A percentile compares a stretch with the other conserved stretches of the same genome.
phyloP scores from a whole-genome alignment of 768 basidiomycete species.

The Lactifluus volemus region DNA sequence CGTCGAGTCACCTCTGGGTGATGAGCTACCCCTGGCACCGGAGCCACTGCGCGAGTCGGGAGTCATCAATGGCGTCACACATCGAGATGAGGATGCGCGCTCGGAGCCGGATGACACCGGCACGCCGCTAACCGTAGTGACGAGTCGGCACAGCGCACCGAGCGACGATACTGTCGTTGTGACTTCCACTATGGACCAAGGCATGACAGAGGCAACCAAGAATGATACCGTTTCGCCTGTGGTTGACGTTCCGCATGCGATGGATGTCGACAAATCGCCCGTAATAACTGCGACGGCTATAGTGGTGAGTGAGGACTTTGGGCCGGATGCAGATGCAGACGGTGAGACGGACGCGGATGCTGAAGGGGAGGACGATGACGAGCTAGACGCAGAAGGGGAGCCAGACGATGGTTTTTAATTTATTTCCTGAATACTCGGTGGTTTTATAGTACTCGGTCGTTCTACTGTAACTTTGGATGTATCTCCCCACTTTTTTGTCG shows the following conservation, averaged over 20 bases:
- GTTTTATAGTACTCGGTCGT: conserved; percentile 11
- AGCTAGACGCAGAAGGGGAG: conserved; percentile 28
- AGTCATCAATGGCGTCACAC: neutral
- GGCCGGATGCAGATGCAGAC: conserved; percentile 23
- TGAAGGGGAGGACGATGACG: conserved; percentile 28
- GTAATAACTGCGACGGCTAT: neutral
- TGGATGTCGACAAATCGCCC: conserved; percentile 21
- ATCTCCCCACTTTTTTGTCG: conserved; percentile 3
- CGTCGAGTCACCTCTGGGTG: conserved; percentile 24
- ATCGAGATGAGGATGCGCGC: conserved; percentile 30
- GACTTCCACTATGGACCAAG: conserved; percentile 21
- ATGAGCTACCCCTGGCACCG: conserved; percentile 13
- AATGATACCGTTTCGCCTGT: conserved; percentile 5
- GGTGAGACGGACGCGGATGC: conserved; percentile 39
- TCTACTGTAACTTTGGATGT: conserved; percentile 15
- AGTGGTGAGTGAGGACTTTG: neutral
- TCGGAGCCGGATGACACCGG: conserved; percentile 39
- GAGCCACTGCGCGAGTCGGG: conserved; percentile 7
- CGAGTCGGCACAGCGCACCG: conserved; percentile 46
- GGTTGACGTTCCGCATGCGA: neutral
- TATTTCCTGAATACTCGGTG: conserved; percentile 9
- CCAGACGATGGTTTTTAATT: conserved; percentile 22
- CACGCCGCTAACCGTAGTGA: conserved; percentile 40
- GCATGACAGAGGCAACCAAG: neutral
- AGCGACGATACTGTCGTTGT: conserved; percentile 50